A percentile compares a stretch with the other conserved stretches of the same genome.
Evolutionary conservation across 129 eudicot genomes (phyloP).

Genomic region (Pseudognaphalium luteoalbum): DNA sequence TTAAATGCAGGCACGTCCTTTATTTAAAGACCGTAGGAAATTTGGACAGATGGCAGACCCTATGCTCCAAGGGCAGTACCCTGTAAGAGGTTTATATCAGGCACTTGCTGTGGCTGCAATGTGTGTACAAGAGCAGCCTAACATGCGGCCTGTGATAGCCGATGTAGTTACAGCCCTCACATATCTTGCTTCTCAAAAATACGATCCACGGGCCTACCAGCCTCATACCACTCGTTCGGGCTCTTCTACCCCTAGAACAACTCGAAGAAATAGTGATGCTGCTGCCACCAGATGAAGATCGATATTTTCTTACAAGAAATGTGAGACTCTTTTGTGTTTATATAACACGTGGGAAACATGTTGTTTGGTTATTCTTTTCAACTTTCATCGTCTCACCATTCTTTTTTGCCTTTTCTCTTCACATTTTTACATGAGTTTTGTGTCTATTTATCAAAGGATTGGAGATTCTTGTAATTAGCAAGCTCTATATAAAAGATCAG

Average conservation of each 20-base stretch:
- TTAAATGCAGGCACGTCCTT: conserved; percentile 69
- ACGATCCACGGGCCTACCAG: conserved; percentile 51
- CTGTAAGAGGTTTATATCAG: conserved; percentile 79
- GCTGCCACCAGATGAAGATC: conserved; percentile 28
- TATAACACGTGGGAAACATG: conserved; percentile 30
- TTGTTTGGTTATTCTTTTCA: conserved; percentile 38
- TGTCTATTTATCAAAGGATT: conserved; percentile 27
- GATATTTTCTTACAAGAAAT: conserved; percentile 29
- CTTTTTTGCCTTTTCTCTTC: conserved; percentile 20
- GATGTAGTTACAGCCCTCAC: conserved; percentile 92
- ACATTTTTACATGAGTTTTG: conserved; percentile 26
- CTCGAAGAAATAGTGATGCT: conserved; percentile 40
- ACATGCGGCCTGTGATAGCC: conserved; percentile 87
- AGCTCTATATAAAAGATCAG: conserved; percentile 31
- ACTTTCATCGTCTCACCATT: conserved; percentile 35
- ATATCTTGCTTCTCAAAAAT: conserved; percentile 88
- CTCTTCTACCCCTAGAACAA: conserved; percentile 68
- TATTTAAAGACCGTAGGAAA: conserved; percentile 87
- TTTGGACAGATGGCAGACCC: conserved; percentile 97
- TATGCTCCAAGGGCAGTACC: conserved; percentile 79
- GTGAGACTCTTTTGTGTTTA: conserved; percentile 30
- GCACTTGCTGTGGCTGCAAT: conserved; percentile 98
- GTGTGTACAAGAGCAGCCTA: conserved; percentile 98
- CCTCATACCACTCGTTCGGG: conserved; percentile 55
- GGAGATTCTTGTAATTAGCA: conserved; percentile 45